These are phyloP conservation scores for Hymenoscyphus infarciens DNA, from an alignment of 2,329 filamentous ascomycete genomes.

Conservation along the genomic window DNA sequence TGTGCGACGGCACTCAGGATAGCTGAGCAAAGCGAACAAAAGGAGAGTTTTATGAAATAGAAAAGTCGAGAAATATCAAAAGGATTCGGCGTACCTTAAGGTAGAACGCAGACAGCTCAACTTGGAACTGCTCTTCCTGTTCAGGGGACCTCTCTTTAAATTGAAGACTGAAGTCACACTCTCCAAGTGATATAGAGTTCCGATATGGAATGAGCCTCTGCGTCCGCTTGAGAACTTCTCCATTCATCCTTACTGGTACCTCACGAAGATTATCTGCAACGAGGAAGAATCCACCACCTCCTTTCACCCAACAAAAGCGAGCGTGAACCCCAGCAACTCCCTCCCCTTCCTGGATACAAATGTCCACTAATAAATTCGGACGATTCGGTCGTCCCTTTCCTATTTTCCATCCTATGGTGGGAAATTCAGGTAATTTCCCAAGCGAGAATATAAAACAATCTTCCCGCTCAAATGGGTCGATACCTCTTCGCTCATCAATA, in stretches of 20 bases:
- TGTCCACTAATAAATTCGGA: constrained; percentile 21
- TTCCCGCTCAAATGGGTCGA: constrained; percentile 11
- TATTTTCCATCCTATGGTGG: constrained; percentile 23
- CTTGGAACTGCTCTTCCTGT: constrained; percentile 24
- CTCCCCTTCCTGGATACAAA: constrained; percentile 19
- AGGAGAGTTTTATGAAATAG: neutral
- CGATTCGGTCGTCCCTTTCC: constrained; percentile 19
- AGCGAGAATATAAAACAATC: constrained; percentile 18
- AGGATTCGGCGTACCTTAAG: neutral
- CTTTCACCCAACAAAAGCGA: constrained; percentile 25
- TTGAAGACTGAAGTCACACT: constrained; percentile 22
- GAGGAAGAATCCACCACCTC: constrained; percentile 25
- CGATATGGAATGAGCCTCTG: constrained; percentile 23
- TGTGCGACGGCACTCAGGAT: neutral
- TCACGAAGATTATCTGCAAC: constrained; percentile 20
- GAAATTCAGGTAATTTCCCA: constrained; percentile 18
- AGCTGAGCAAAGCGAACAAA: neutral
- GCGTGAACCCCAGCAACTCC: constrained; percentile 22
- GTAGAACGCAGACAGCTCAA: constrained; percentile 20
- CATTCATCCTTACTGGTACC: constrained; percentile 20
- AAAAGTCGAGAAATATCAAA: neutral
- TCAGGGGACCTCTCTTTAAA: constrained; percentile 16
- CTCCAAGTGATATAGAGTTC: constrained; percentile 22
- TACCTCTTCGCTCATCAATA: constrained; percentile 12
- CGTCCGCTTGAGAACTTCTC: constrained; percentile 20